phyloP scores from a whole-genome alignment of 2,329 filamentous ascomycete genomes.

The Plenodomus tracheiphilus region DNA sequence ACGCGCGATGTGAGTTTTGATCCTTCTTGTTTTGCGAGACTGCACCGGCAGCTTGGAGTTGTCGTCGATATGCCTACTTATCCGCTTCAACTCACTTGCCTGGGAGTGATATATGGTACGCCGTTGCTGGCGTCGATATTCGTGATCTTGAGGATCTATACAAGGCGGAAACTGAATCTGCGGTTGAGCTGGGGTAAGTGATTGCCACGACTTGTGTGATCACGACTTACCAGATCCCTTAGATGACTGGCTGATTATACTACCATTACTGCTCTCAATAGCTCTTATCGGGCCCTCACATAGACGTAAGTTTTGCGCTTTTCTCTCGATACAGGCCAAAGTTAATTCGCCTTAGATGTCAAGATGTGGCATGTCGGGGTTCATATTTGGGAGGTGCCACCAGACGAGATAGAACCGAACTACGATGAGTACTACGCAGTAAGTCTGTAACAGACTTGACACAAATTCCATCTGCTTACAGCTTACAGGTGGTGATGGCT shows the following conservation, averaged over 20 bases:
- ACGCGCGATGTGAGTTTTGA: slow-evolving; percentile 33
- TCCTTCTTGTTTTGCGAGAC: not conserved
- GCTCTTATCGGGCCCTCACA: slow-evolving; percentile 43
- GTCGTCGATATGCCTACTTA: slow-evolving; percentile 42
- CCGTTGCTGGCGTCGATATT: slow-evolving; percentile 39
- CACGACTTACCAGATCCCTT: slow-evolving; percentile 17
- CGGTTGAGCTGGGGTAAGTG: slow-evolving; percentile 42
- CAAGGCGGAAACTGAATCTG: slow-evolving; percentile 42
- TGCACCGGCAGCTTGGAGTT: slow-evolving; percentile 12
- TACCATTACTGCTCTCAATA: slow-evolving; percentile 41
- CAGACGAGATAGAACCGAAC: slow-evolving; percentile 40
- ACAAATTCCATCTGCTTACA: not conserved
- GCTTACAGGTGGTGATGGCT: slow-evolving; percentile 35
- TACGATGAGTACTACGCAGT: slow-evolving; percentile 43
- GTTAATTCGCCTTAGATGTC: slow-evolving; percentile 27
- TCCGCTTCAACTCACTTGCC: slow-evolving; percentile 43
- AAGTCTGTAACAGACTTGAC: slow-evolving; percentile 5
- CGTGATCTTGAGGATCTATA: slow-evolving; percentile 42
- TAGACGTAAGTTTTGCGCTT: slow-evolving; percentile 29
- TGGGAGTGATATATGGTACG: slow-evolving; percentile 42
- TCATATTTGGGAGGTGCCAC: slow-evolving; percentile 42
- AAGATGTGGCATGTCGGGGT: slow-evolving; percentile 46
- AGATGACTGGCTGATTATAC: slow-evolving; percentile 47
- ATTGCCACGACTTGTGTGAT: slow-evolving; percentile 3
- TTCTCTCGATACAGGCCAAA: slow-evolving; percentile 1